phyloP scores from a whole-genome alignment of 2,329 filamentous ascomycete species.

The Talaromyces funiculosus region DNA sequence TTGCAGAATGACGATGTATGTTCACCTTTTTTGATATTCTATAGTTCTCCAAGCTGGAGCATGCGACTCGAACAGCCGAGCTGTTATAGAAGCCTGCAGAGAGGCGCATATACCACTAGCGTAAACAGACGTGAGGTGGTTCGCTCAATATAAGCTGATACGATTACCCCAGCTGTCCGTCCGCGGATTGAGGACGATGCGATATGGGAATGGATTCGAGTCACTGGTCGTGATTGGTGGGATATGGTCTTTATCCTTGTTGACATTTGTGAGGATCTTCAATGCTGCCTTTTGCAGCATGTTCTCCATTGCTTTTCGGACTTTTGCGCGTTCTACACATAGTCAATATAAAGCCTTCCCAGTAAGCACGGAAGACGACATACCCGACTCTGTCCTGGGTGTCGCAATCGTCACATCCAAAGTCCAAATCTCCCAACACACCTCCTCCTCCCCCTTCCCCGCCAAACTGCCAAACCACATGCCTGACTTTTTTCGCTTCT shows the following conservation, averaged over 20 bases:
- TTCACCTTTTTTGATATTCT: neutral
- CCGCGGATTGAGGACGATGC: constrained; percentile 82
- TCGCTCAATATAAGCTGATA: constrained; percentile 64
- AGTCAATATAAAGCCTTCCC: neutral
- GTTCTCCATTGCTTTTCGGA: constrained; percentile 83
- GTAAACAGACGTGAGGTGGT: neutral
- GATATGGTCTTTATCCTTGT: constrained; percentile 89
- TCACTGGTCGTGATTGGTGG: constrained; percentile 92
- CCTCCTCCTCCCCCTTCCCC: constrained; percentile 73
- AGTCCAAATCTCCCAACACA: constrained; percentile 96
- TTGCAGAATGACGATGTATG: neutral
- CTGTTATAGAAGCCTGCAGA: neutral
- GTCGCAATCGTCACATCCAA: constrained; percentile 89
- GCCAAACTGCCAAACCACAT: constrained; percentile 55
- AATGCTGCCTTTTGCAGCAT: constrained; percentile 80
- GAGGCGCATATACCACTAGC: neutral
- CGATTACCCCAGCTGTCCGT: constrained; percentile 71
- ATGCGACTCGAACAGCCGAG: neutral
- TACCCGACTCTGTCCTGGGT: constrained; percentile 81
- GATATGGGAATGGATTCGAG: constrained; percentile 89
- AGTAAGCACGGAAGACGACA: constrained; percentile 26
- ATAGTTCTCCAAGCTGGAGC: neutral
- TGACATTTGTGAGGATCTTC: constrained; percentile 84
- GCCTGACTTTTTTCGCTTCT: constrained; percentile 74
- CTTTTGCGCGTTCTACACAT: constrained; percentile 70